These are phyloP conservation scores for Globisporangium spiculum DNA, from an alignment of 352 stramenopile genomes.

Conservation along the genomic window DNA sequence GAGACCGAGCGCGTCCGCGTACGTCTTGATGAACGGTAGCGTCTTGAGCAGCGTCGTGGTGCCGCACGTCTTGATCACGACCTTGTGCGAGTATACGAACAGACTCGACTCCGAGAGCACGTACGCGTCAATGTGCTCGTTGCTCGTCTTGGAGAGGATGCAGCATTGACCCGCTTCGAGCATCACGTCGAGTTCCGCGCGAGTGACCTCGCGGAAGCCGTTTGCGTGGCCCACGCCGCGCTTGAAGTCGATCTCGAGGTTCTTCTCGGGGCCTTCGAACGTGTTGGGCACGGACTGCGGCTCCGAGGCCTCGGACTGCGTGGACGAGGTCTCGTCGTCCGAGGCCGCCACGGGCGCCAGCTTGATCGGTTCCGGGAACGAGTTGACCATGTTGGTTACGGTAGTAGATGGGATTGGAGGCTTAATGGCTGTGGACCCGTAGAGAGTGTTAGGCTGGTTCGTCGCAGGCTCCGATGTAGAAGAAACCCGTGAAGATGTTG, in stretches of 20 bases:
- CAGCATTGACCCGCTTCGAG: slow-evolving; percentile 94
- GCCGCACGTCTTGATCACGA: slow-evolving; percentile 99
- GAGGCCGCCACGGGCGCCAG: slow-evolving; percentile 28
- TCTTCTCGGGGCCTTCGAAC: slow-evolving; percentile 99
- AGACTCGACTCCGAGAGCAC: slow-evolving; percentile 96
- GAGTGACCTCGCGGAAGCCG: slow-evolving; percentile 90
- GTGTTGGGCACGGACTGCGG: slow-evolving; percentile 55
- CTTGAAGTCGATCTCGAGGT: slow-evolving; percentile 94
- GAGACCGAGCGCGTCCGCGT: slow-evolving; percentile 85
- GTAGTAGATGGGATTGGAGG: slow-evolving; percentile 1
- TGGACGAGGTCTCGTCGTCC: slow-evolving; percentile 71
- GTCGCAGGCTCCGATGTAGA: slow-evolving; percentile 89
- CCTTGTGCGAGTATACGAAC: slow-evolving; percentile 98
- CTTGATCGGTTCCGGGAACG: slow-evolving; percentile 76
- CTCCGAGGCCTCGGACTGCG: slow-evolving; percentile 65
- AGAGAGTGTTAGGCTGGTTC: slow-evolving; percentile 77
- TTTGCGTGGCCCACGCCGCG: slow-evolving; percentile 50
- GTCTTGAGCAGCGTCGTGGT: slow-evolving; percentile 97
- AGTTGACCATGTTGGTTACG: slow-evolving; percentile 34
- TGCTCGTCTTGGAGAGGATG: slow-evolving; percentile 96
- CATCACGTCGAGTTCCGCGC: slow-evolving; percentile 92
- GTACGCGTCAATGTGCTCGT: slow-evolving; percentile 95
- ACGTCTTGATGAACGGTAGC: slow-evolving; percentile 85
- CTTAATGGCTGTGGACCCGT: slow-evolving; percentile 12
- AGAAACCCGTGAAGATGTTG: slow-evolving; percentile 88